A percentile compares a stretch with the other conserved stretches of the same genome.
These are phyloP conservation scores for Chlorencoelia australis DNA, from an alignment of 2,329 filamentous ascomycete species.

Conservation along the genomic window DNA sequence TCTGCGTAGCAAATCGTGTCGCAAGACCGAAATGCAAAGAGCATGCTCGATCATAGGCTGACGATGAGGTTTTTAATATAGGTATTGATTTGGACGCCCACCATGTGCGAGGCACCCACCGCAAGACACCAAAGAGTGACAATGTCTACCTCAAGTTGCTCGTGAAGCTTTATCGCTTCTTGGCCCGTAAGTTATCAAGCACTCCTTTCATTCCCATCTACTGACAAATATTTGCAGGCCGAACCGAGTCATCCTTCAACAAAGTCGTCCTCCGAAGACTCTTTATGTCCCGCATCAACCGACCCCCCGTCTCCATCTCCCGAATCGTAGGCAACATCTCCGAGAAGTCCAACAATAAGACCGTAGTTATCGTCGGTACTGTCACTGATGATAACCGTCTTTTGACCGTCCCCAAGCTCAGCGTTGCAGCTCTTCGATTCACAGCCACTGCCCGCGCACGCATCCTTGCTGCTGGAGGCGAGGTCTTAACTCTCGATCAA, in stretches of 20 bases:
- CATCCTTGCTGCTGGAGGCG: slow-evolving; percentile 87
- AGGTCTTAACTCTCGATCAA: slow-evolving; percentile 93
- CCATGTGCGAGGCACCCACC: slow-evolving; percentile 65
- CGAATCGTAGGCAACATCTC: slow-evolving; percentile 70
- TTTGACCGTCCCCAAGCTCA: slow-evolving; percentile 81
- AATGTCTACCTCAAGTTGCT: slow-evolving; percentile 96
- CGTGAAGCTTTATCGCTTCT: slow-evolving; percentile 97
- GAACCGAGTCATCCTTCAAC: slow-evolving; percentile 97
- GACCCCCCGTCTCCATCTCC: slow-evolving; percentile 86
- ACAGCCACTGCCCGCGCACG: slow-evolving; percentile 91
- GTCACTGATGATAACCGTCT: slow-evolving; percentile 97
- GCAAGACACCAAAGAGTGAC: slow-evolving; percentile 94
- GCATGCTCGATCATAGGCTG: slow-evolving; percentile 58
- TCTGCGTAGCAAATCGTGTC: slow-evolving; percentile 27
- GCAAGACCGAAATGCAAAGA: slow-evolving; percentile 35
- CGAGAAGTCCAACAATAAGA: slow-evolving; percentile 61
- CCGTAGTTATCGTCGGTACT: slow-evolving; percentile 86
- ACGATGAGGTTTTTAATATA: slow-evolving; percentile 44
- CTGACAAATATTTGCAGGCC: slow-evolving; percentile 45
- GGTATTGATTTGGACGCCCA: slow-evolving; percentile 64
- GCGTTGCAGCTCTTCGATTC: slow-evolving; percentile 90
- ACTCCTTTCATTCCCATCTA: too few species aligned
- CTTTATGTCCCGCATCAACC: slow-evolving; percentile 98
- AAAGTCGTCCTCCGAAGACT: slow-evolving; percentile 95
- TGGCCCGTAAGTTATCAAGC: slow-evolving; percentile 79